phyloP scores from a whole-genome alignment of 257 asterid species.

The Solanum neorickii region DNA sequence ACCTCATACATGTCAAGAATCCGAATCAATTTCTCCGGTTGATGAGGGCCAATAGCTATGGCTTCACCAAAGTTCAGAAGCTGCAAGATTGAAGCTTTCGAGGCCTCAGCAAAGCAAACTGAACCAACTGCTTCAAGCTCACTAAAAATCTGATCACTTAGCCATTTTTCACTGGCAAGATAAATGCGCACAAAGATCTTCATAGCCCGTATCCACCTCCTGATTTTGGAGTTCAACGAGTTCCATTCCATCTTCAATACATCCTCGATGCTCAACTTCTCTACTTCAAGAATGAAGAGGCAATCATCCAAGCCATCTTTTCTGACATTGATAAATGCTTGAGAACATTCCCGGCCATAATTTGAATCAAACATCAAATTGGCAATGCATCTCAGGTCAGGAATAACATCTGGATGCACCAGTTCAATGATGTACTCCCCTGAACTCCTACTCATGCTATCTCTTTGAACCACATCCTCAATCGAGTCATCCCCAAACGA shows the following conservation, averaged over 20 bases:
- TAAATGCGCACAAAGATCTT: slow-evolving; percentile 70
- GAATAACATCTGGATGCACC: slow-evolving; percentile 52
- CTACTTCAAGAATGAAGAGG: slow-evolving; percentile 69
- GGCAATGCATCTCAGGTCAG: slow-evolving; percentile 56
- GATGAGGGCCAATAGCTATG: slow-evolving; percentile 68
- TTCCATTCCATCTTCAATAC: slow-evolving; percentile 87
- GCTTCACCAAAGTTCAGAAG: slow-evolving; percentile 77
- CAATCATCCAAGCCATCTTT: slow-evolving; percentile 88
- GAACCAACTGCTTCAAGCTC: slow-evolving; percentile 43
- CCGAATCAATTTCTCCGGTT: slow-evolving; percentile 75
- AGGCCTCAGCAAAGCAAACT: slow-evolving; percentile 57
- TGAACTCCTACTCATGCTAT: slow-evolving; percentile 54
- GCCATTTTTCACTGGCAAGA: slow-evolving; percentile 64
- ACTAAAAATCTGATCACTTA: slow-evolving; percentile 75
- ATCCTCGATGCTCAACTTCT: slow-evolving; percentile 76
- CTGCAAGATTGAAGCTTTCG: slow-evolving; percentile 55
- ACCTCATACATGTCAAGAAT: slow-evolving; percentile 86
- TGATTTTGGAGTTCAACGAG: slow-evolving; percentile 54
- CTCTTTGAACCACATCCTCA: slow-evolving; percentile 55
- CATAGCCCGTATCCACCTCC: slow-evolving; percentile 89
- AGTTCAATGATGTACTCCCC: slow-evolving; percentile 61
- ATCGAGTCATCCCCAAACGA: slow-evolving; percentile 79
- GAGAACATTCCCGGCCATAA: slow-evolving; percentile 80
- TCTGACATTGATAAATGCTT: slow-evolving; percentile 50
- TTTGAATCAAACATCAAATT: slow-evolving; percentile 62